Percentiles rank a stretch among this genome's conserved stretches.
phyloP scores from a whole-genome alignment of 345 rosid species.

The Citrus australasica region DNA sequence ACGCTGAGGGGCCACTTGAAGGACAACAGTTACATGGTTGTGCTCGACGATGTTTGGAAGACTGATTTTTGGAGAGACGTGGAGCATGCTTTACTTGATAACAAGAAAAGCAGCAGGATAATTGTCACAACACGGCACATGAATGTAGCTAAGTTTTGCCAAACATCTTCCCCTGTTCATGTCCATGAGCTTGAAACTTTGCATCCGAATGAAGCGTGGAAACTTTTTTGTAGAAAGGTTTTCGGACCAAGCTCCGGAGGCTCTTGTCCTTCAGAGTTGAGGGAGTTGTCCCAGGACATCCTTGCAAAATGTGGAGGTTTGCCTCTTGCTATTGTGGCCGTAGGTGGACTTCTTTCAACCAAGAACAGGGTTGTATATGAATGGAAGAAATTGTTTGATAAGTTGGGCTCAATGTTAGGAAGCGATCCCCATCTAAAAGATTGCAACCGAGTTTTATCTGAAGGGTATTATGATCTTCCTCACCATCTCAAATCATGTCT shows the following conservation, averaged over 20 bases:
- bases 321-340: background rate
- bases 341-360: slow-evolving; percentile 12
- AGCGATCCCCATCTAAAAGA: too few relatives aligned
- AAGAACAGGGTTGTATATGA: background rate
- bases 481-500: too few relatives aligned
- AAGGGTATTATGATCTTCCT: too few relatives aligned
- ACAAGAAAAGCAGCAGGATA: slow-evolving; percentile 9
- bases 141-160: background rate
- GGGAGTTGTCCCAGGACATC: too few relatives aligned
- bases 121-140: slow-evolving; percentile 13
- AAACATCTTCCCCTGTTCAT: too few relatives aligned
- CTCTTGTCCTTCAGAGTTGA: too few relatives aligned
- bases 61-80: slow-evolving; percentile 14
- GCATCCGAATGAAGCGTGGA: background rate
- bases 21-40: slow-evolving; percentile 13
- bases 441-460: too few relatives aligned
- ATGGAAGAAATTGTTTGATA: too few relatives aligned
- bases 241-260: too few relatives aligned
- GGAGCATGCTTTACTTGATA: slow-evolving; percentile 15
- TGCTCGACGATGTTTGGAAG: slow-evolving; percentile 21
- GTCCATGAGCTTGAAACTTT: background rate
- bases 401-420: too few relatives aligned
- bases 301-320: too few relatives aligned
- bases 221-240: background rate
- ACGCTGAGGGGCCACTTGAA: slow-evolving; percentile 3